Evolutionary conservation across 352 stramenopile genomes (phyloP), one percentile per base, ranked within the genome.

Genomic region (Blastocystis sp.): DNA sequence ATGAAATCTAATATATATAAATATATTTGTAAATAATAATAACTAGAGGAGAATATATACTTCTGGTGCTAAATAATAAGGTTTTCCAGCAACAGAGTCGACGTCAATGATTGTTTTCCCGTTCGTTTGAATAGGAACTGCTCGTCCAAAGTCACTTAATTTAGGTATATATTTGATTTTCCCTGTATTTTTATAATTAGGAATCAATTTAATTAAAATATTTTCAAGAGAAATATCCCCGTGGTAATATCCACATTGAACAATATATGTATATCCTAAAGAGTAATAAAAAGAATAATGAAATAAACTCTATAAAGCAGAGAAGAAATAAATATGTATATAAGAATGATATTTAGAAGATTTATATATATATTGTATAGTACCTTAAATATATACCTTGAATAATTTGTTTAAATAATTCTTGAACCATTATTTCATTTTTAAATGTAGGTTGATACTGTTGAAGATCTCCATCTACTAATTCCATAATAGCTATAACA

Each of bases 1-100:
- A n/a, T n/a, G n/a, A n/a, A n/a, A n/a, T n/a, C n/a, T n/a, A n/a
- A n/a, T n/a, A n/a, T n/a, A n/a, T n/a, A n/a, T n/a, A n/a, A n/a
- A n/a, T n/a, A n/a, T n/a, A n/a, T n/a, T n/a, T n/a, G n/a, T n/a
- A n/a, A n/a, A n/a, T n/a, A n/a, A n/a, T n/a, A n/a, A n/a, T n/a
- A n/a, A n/a, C n/a, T n/a, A n/a, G n/a, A n/a, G n/a, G n/a, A n/a
- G n/a, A n/a, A n/a, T n/a, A n/a, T n/a, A n/a, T n/a, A n/a, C n/a
- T n/a, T 62, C 52, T 13, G 52, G 52, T 7, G 52, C 52, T 13
- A 62, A 27, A 16, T 62, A 62, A n/a, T 62, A 62, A 4, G 52
- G 52, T 27, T 62, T 62, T 19, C 52, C 52, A 13, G 52, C 52
- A 19, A 62, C 30, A 25, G 48, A 39, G 40, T 62, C 52, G 10